phyloP scores from a whole-genome alignment of 1,284 basidiomycete genomes.

The Microbotryum saponariae region DNA sequence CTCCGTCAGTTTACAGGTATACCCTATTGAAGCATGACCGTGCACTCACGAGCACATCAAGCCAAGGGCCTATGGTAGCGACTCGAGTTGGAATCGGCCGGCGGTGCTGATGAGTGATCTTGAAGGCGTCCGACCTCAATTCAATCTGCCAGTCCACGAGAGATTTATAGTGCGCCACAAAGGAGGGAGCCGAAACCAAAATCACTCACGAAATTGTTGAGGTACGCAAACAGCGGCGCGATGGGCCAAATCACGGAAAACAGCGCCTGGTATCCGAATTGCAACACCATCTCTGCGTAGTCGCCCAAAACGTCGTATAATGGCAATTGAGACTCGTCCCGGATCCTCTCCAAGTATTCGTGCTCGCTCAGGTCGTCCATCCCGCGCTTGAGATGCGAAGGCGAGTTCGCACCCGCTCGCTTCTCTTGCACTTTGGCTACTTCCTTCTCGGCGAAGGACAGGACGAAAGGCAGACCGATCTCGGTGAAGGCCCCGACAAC shows the following conservation, averaged over 20 bases:
- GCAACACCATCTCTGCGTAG: slow-evolving; percentile 30
- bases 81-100: slow-evolving; percentile 76
- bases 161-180: neutral
- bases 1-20: slow-evolving; percentile 1
- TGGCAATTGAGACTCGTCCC: slow-evolving; percentile 68
- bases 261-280: slow-evolving; percentile 84
- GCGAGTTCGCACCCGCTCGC: slow-evolving; percentile 45
- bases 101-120: slow-evolving; percentile 77
- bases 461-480: slow-evolving; percentile 70
- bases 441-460: slow-evolving; percentile 48
- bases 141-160: slow-evolving; percentile 53
- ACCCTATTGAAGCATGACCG: neutral
- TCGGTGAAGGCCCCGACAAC: slow-evolving; percentile 73
- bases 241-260: slow-evolving; percentile 96
- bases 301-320: slow-evolving; percentile 61
- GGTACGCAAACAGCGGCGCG: slow-evolving; percentile 56
- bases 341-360: slow-evolving; percentile 65
- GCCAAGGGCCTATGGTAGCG: slow-evolving; percentile 90
- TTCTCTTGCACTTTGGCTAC: slow-evolving; percentile 22
- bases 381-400: slow-evolving; percentile 68
- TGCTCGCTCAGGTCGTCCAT: slow-evolving; percentile 51
- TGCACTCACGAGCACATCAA: slow-evolving; percentile 60
- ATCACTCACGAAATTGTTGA: slow-evolving; percentile 34
- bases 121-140: slow-evolving; percentile 86
- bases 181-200: too few species aligned